phyloP scores from a whole-genome alignment of 176 grass and related monocot species.

The Raddia distichophylla region DNA sequence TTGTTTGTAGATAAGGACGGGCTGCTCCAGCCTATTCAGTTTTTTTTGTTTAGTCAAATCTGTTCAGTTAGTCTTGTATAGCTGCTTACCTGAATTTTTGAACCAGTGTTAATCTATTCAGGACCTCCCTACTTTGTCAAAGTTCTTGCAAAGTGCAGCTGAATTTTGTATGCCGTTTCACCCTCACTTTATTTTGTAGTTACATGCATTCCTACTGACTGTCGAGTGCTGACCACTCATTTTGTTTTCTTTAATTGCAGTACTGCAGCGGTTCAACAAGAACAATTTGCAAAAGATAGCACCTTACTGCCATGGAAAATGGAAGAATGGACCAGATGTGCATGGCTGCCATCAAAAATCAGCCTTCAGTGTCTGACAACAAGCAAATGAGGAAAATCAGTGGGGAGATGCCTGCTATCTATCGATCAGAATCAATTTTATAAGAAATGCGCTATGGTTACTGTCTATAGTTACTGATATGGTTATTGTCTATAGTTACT shows the following conservation, averaged over 20 bases:
- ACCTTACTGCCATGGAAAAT: constrained; percentile 39
- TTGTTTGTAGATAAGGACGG: constrained; percentile 32
- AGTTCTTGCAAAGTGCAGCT: constrained; percentile 3
- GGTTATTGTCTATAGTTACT: too few relatives aligned
- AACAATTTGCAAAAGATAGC: constrained; percentile 9
- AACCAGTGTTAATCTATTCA: constrained; percentile 31
- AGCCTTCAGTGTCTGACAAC: constrained; percentile 29
- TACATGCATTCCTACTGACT: constrained; percentile 16
- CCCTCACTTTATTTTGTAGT: not conserved
- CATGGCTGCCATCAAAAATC: constrained; percentile 38
- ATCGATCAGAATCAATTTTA: too few relatives aligned
- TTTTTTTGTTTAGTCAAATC: constrained; percentile 33
- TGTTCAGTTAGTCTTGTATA: constrained; percentile 6
- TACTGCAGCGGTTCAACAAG: not conserved
- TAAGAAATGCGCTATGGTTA: too few relatives aligned
- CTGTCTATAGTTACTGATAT: too few relatives aligned
- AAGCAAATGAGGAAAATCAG: constrained; percentile 50
- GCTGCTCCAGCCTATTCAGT: not conserved
- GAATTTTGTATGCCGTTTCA: not conserved
- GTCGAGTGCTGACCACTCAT: not conserved
- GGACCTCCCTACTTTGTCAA: not conserved
- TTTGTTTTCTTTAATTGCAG: constrained; percentile 44
- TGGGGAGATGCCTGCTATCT: constrained; percentile 26
- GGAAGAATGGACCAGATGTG: constrained; percentile 42
- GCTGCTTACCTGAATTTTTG: constrained; percentile 25